phyloP scores from a whole-genome alignment of 768 basidiomycete species.

The Lentinula boryana region DNA sequence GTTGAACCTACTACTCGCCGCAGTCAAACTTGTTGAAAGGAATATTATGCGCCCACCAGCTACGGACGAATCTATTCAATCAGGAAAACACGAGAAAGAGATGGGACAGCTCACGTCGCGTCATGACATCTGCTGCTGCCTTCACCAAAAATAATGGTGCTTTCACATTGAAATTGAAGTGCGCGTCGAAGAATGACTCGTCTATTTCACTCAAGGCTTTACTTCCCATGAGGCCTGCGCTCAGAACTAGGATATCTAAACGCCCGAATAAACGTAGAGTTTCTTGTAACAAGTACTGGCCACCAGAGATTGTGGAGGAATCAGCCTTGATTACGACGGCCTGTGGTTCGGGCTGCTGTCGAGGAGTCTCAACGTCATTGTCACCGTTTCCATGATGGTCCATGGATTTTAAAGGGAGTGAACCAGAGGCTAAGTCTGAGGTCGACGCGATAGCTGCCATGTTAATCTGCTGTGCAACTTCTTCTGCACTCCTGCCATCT shows the following conservation, averaged over 20 bases:
- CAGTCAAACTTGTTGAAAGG: constrained; percentile 47
- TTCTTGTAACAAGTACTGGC: constrained; percentile 39
- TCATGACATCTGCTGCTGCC: constrained; percentile 36
- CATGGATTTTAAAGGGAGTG: constrained; percentile 25
- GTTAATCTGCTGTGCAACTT: constrained; percentile 1
- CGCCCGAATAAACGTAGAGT: constrained; percentile 42
- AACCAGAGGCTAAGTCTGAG: not conserved
- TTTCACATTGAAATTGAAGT: constrained; percentile 53
- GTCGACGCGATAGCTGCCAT: not conserved
- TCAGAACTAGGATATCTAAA: constrained; percentile 54
- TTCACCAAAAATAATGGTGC: constrained; percentile 55
- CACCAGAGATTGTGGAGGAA: constrained; percentile 40
- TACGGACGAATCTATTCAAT: constrained; percentile 11
- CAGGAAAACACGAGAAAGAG: not conserved
- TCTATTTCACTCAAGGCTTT: constrained; percentile 45
- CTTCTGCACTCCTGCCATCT: constrained; percentile 1
- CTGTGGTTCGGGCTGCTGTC: constrained; percentile 20
- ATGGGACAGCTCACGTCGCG: constrained; percentile 29
- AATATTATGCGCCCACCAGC: constrained; percentile 54
- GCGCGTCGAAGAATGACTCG: constrained; percentile 44
- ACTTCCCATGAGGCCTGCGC: constrained; percentile 53
- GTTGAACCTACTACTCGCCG: constrained; percentile 20
- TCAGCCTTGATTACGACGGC: constrained; percentile 50
- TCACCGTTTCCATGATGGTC: constrained; percentile 34
- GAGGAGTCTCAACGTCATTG: constrained; percentile 34